A percentile compares a stretch with the other conserved stretches of the same genome.
Conservation (phyloP, 805 yeast species). For the Candida sakaeoensis region DNA sequence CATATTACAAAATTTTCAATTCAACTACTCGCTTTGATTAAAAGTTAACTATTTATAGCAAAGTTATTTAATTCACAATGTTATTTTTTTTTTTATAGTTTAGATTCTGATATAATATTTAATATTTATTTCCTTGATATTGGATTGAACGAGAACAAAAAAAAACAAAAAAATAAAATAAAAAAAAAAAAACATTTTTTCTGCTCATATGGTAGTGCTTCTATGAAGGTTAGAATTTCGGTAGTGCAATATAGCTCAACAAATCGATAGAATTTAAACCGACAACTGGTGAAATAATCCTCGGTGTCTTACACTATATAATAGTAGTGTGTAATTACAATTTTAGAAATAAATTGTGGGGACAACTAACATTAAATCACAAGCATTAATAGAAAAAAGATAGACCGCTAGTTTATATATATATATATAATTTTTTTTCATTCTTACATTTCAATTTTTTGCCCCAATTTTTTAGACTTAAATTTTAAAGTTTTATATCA, state of each 20-base stretch:
- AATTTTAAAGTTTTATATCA: neutral
- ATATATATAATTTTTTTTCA: neutral
- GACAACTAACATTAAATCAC: slow-evolving; percentile 1
- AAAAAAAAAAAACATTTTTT: no score
- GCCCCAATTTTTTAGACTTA: neutral
- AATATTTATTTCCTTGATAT: no score
- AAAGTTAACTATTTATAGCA: no score
- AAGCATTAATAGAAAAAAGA: neutral
- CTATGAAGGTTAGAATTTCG: no score
- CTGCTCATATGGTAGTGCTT: neutral
- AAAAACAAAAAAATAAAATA: no score
- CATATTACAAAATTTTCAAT: no score
- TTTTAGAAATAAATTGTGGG: neutral
- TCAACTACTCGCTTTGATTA: no score
- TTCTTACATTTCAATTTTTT: neutral
- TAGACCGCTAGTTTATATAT: neutral
- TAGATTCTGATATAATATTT: no score
- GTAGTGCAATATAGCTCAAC: neutral
- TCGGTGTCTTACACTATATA: neutral
- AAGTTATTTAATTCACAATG: no score
- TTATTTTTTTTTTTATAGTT: no score
- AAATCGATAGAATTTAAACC: neutral
- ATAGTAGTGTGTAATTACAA: neutral
- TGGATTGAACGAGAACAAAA: neutral
- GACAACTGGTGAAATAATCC: neutral